Percentiles rank a stretch among this genome's conserved stretches.
Conservation (phyloP, 139 green algal genomes). For the Gonium pectorale region DNA sequence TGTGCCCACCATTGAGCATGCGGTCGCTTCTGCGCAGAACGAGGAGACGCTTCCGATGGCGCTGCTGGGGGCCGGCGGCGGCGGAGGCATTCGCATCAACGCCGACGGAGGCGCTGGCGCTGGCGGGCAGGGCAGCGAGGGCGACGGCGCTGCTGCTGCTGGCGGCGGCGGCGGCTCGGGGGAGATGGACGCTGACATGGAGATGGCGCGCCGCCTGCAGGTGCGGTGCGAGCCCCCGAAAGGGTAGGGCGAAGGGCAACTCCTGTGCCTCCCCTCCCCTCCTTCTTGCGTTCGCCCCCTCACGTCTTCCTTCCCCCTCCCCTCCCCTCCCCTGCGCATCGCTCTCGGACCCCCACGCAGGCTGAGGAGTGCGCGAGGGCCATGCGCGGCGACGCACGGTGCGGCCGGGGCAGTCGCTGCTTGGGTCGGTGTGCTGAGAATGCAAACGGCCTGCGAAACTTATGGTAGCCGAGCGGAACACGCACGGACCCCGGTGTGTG, state of each 20-base stretch:
- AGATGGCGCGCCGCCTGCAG: conserved; percentile 78
- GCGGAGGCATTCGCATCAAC: conserved; percentile 16
- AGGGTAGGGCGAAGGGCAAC: conserved; percentile 18
- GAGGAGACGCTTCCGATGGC: not conserved
- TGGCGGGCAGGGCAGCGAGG: not conserved
- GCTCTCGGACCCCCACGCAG: not conserved
- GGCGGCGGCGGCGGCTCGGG: not conserved
- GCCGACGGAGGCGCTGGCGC: not conserved
- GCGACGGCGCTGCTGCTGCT: not conserved
- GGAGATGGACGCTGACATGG: conserved; percentile 72
- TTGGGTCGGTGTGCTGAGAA: not conserved
- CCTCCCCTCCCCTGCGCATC: not conserved
- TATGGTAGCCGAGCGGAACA: not conserved
- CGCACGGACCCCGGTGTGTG: too few relatives aligned
- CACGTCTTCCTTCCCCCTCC: not conserved
- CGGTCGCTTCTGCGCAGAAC: not conserved
- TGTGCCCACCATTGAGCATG: not conserved
- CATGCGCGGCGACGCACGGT: not conserved
- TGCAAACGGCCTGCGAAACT: not conserved
- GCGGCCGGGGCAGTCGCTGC: not conserved
- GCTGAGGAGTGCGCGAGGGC: conserved; percentile 10
- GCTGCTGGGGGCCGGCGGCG: conserved; percentile 21
- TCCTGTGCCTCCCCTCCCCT: not conserved
- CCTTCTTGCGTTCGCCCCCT: not conserved
- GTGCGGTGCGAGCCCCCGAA: conserved; percentile 83